Percentiles rank a stretch among this genome's conserved stretches.
Evolutionary conservation across 1,284 basidiomycete genomes (phyloP).

Genomic region (Exobasidium cylindrosporum): DNA sequence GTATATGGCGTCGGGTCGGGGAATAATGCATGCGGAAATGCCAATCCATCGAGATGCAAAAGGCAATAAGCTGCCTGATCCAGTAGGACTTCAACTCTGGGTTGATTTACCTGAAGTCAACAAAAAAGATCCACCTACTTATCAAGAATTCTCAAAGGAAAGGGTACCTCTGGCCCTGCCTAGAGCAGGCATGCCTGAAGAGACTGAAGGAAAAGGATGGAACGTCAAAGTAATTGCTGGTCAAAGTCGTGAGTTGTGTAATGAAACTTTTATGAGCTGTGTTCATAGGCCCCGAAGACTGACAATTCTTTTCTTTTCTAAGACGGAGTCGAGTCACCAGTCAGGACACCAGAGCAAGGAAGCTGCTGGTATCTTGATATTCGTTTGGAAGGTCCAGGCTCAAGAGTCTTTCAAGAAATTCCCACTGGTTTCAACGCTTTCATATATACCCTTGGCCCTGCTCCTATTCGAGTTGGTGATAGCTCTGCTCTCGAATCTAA

Average conservation of each 20-base stretch:
- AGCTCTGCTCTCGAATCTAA: constrained; percentile 42
- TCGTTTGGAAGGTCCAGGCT: constrained; percentile 65
- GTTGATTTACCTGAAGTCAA: constrained; percentile 81
- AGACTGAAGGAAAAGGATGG: constrained; percentile 67
- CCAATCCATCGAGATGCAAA: constrained; percentile 70
- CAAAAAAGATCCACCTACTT: constrained; percentile 70
- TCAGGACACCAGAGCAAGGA: constrained; percentile 70
- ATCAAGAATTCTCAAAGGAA: constrained; percentile 59
- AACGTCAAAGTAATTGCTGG: constrained; percentile 81
- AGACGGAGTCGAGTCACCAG: constrained; percentile 74
- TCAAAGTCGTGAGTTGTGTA: constrained; percentile 59
- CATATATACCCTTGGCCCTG: constrained; percentile 60
- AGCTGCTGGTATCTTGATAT: constrained; percentile 92
- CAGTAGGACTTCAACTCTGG: constrained; percentile 83
- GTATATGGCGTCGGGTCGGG: constrained; percentile 83
- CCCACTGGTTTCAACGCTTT: constrained; percentile 61
- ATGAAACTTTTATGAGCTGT: too few species aligned
- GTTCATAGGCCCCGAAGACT: too few species aligned
- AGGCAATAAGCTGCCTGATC: constrained; percentile 62
- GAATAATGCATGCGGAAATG: constrained; percentile 64
- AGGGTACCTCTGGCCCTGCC: constrained; percentile 59
- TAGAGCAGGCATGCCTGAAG: constrained; percentile 69
- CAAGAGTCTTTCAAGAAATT: constrained; percentile 76
- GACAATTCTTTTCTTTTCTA: constrained; percentile 59
- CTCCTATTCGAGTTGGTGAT: constrained; percentile 61